These are phyloP conservation scores for Butyriboletus loyo DNA, from an alignment of 768 basidiomycete species.

Conservation along the genomic window DNA sequence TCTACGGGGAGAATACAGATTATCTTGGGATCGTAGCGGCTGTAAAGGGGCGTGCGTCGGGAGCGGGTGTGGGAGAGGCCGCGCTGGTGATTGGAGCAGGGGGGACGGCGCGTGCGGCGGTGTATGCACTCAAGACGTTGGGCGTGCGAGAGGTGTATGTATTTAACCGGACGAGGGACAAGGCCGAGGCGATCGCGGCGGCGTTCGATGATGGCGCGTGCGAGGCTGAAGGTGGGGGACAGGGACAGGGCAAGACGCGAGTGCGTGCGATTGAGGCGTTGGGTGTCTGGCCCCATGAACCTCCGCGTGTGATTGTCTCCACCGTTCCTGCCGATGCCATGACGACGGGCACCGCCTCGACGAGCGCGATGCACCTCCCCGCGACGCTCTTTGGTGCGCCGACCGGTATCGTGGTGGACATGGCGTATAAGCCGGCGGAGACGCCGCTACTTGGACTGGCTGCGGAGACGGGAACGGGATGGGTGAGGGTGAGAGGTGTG, in stretches of 20 bases:
- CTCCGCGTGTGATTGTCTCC: slow-evolving; percentile 77
- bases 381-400: slow-evolving; percentile 51
- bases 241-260: slow-evolving; percentile 31
- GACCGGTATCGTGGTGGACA: slow-evolving; percentile 83
- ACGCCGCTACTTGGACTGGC: slow-evolving; percentile 80
- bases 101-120: slow-evolving; percentile 90
- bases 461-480: slow-evolving; percentile 44
- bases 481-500: slow-evolving; percentile 74
- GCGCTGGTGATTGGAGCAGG: slow-evolving; percentile 93
- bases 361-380: slow-evolving; percentile 48
- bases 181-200: slow-evolving; percentile 65
- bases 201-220: slow-evolving; percentile 48
- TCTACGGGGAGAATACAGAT: slow-evolving; percentile 94
- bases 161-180: slow-evolving; percentile 78
- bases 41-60: slow-evolving; percentile 43
- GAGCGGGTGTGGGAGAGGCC: slow-evolving; percentile 29
- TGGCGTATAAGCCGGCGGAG: slow-evolving; percentile 88
- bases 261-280: slow-evolving; percentile 62
- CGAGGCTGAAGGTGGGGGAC: neutral
- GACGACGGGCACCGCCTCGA: slow-evolving; percentile 25
- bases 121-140: slow-evolving; percentile 78
- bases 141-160: slow-evolving; percentile 73
- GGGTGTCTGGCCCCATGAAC: slow-evolving; percentile 46
- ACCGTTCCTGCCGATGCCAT: slow-evolving; percentile 79
- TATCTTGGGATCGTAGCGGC: slow-evolving; percentile 82